These are phyloP conservation scores for Basidioascus undulatus DNA, from an alignment of 768 basidiomycete species.

Conservation along the genomic window DNA sequence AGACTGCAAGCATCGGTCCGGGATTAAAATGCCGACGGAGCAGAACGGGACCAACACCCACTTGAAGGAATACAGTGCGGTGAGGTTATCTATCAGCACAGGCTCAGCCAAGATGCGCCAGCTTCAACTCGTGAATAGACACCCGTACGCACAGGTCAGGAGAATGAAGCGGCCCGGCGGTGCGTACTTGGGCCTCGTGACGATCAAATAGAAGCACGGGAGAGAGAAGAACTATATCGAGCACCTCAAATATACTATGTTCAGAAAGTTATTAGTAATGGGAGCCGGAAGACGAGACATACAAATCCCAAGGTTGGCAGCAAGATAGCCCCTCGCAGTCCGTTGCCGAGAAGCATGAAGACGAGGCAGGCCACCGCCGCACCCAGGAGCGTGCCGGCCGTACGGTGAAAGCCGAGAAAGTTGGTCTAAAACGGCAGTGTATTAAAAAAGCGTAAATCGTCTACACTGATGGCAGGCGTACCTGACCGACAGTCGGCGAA, in stretches of 20 bases:
- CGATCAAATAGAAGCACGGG: conserved; percentile 80
- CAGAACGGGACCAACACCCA: no score
- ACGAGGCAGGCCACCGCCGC: conserved; percentile 47
- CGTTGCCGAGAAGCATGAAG: conserved; percentile 51
- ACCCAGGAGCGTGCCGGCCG: conserved; percentile 28
- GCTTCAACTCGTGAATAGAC: no score
- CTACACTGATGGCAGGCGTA: no score
- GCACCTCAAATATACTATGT: no score
- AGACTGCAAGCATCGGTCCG: no score
- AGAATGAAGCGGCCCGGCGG: conserved; percentile 15
- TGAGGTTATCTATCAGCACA: conserved; percentile 42
- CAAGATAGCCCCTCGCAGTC: conserved; percentile 39
- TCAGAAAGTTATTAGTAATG: no score
- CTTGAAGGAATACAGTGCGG: conserved; percentile 42
- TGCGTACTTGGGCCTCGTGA: conserved; percentile 22
- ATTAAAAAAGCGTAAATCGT: background rate
- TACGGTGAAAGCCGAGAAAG: conserved; percentile 53
- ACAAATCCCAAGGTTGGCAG: conserved; percentile 67
- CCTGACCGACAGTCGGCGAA: background rate
- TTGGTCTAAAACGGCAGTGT: no score
- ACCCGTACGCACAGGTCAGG: conserved; percentile 12
- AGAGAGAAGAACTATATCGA: conserved; percentile 71
- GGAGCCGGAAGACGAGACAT: no score
- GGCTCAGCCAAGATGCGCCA: no score
- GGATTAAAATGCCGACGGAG: no score